These are phyloP conservation scores for Rubroshorea leprosula DNA, from an alignment of 345 rosid genomes.

Conservation along the genomic window DNA sequence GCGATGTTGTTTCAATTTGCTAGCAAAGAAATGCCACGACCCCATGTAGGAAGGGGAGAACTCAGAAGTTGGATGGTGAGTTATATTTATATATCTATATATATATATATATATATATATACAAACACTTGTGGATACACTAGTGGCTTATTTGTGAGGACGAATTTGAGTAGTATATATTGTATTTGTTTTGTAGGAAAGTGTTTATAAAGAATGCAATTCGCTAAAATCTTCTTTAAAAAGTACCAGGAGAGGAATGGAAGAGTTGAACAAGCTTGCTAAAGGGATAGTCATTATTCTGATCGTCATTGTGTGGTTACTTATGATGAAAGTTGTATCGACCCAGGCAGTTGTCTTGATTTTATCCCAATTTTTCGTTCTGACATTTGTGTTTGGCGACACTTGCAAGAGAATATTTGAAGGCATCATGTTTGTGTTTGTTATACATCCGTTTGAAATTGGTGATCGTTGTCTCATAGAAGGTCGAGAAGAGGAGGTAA, in stretches of 20 bases:
- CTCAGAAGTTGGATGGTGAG: too few species aligned
- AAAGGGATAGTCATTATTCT: conserved; percentile 4
- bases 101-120: conserved; percentile 2
- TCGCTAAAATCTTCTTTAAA: conserved; percentile 49
- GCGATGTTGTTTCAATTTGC: too few species aligned
- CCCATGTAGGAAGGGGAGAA: too few species aligned
- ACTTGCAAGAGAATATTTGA: conserved; percentile 12
- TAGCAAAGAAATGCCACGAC: too few species aligned
- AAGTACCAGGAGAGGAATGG: conserved; percentile 57
- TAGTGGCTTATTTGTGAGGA: neutral
- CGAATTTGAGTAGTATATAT: neutral
- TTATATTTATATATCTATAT: conserved; percentile 34
- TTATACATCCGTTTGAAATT: conserved; percentile 79
- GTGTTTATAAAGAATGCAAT: conserved; percentile 51
- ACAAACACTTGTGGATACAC: too few species aligned
- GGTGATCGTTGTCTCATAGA: conserved; percentile 84
- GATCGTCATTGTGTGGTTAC: conserved; percentile 34
- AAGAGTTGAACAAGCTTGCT: conserved; percentile 47
- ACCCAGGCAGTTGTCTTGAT: conserved; percentile 39
- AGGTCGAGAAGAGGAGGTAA: conserved; percentile 73
- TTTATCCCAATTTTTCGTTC: conserved; percentile 45
- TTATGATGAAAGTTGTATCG: conserved; percentile 44
- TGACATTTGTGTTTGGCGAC: conserved; percentile 46
- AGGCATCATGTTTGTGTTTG: conserved; percentile 73
- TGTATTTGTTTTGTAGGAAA: conserved; percentile 33